Evolutionary conservation across 495 filamentous ascomycete genomes (phyloP).

Genomic region (Daldinia concentrica): DNA sequence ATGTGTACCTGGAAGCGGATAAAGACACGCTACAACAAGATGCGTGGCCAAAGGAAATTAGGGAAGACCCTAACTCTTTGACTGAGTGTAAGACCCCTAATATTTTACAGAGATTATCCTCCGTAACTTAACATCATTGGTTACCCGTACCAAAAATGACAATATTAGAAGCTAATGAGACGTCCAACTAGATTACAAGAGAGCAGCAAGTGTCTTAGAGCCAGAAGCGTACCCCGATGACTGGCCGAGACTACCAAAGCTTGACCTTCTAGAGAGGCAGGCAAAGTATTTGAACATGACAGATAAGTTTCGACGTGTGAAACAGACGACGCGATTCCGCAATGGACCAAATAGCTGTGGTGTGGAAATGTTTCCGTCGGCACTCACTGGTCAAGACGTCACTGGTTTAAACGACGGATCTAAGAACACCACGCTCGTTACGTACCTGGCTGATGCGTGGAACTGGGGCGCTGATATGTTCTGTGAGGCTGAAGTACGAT

Average conservation of each 20-base stretch:
- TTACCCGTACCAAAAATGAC: neutral
- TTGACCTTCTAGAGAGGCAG: conserved; percentile 66
- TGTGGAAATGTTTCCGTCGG: conserved; percentile 68
- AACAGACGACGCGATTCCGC: conserved; percentile 69
- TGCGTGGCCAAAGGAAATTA: conserved; percentile 68
- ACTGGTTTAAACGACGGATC: conserved; percentile 75
- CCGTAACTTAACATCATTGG: neutral
- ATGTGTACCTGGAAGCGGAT: conserved; percentile 72
- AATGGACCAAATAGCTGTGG: conserved; percentile 68
- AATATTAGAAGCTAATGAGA: conserved; percentile 8
- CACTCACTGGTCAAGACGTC: conserved; percentile 66
- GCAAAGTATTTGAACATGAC: conserved; percentile 58
- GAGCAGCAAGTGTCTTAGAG: conserved; percentile 65
- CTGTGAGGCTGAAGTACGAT: conserved; percentile 74
- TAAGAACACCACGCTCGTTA: conserved; percentile 71
- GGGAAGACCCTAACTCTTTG: conserved; percentile 54
- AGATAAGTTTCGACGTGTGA: conserved; percentile 65
- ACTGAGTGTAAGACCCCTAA: conserved; percentile 58
- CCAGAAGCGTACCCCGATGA: conserved; percentile 66
- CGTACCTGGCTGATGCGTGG: conserved; percentile 76
- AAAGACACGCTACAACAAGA: conserved; percentile 61
- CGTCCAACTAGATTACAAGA: conserved; percentile 60
- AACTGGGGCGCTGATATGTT: conserved; percentile 80
- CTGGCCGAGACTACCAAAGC: conserved; percentile 63
- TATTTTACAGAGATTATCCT: neutral